Evolutionary conservation across 768 basidiomycete species (phyloP).

Genomic region (Boletus pseudopeckii): DNA sequence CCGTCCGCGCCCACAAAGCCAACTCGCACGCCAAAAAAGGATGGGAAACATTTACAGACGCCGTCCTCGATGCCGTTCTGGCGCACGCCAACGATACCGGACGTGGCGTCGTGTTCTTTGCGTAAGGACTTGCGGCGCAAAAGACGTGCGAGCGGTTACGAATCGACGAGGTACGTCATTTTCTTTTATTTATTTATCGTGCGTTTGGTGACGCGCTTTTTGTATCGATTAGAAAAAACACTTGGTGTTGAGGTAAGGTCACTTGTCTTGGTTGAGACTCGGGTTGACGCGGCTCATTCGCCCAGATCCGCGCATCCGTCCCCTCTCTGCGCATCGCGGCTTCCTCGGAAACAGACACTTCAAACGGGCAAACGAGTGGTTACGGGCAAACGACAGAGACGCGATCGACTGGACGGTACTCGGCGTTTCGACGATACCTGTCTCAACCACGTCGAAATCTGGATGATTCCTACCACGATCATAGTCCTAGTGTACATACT

Average conservation of each 20-base stretch:
- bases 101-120: conserved; percentile 71
- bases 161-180: conserved; percentile 55
- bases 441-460: not conserved
- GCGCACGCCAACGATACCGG: conserved; percentile 22
- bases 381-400: conserved; percentile 55
- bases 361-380: conserved; percentile 70
- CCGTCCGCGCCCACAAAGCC: conserved; percentile 73
- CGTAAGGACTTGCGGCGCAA: conserved; percentile 78
- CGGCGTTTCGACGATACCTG: conserved; percentile 1
- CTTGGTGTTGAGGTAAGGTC: conserved; percentile 47
- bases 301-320: conserved; percentile 66
- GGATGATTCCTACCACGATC: no score
- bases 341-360: conserved; percentile 82
- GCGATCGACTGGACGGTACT: conserved; percentile 56
- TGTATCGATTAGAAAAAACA: conserved; percentile 47
- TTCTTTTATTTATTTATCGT: not conserved
- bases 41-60: conserved; percentile 77
- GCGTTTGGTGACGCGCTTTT: not conserved
- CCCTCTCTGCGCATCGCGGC: conserved; percentile 68
- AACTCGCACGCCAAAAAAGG: conserved; percentile 74
- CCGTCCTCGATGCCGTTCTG: conserved; percentile 55
- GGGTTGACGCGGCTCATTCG: not conserved
- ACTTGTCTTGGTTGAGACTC: not conserved
- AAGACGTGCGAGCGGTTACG: conserved; percentile 53
- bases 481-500: not conserved